Evolutionary conservation across 352 stramenopile genomes (phyloP).

Genomic region (Albugo laibachii): DNA sequence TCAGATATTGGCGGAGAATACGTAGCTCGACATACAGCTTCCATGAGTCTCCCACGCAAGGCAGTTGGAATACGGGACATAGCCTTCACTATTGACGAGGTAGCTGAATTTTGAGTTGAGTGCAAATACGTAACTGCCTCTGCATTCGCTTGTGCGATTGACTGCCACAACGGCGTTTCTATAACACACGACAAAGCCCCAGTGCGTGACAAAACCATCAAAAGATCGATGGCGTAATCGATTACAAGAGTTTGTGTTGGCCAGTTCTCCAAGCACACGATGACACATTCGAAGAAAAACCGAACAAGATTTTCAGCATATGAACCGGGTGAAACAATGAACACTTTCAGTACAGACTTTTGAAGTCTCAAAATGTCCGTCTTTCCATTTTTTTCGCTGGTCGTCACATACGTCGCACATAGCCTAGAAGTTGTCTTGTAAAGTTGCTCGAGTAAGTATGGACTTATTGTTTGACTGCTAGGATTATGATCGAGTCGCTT

Average conservation of each 20-base stretch:
- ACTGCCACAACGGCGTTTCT: slow-evolving; percentile 34
- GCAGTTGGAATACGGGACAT: slow-evolving; percentile 34
- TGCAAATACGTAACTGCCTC: slow-evolving; percentile 29
- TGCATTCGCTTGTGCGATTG: slow-evolving; percentile 50
- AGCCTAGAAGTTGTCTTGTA: slow-evolving; percentile 49
- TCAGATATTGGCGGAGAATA: too few relatives aligned
- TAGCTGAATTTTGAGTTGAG: too few relatives aligned
- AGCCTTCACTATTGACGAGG: slow-evolving; percentile 15
- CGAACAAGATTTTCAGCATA: slow-evolving; percentile 33
- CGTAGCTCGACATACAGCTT: slow-evolving; percentile 38
- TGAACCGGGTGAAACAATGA: slow-evolving; percentile 43
- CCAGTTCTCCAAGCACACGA: slow-evolving; percentile 61
- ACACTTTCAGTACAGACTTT: slow-evolving; percentile 10
- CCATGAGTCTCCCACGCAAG: slow-evolving; percentile 35
- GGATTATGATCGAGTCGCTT: slow-evolving; percentile 33
- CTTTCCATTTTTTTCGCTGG: slow-evolving; percentile 5
- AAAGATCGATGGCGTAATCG: slow-evolving; percentile 59
- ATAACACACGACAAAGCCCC: slow-evolving; percentile 36
- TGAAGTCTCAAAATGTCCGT: too few relatives aligned
- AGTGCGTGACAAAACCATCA: slow-evolving; percentile 46
- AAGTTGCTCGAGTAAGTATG: slow-evolving; percentile 63
- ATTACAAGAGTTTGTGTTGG: slow-evolving; percentile 65
- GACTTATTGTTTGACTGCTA: slow-evolving; percentile 33
- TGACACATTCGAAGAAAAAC: slow-evolving; percentile 47
- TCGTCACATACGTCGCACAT: slow-evolving; percentile 49